Base-by-base conservation (phyloP, 2,329 filamentous ascomycete species). In the Xylariales sp. region DNA sequence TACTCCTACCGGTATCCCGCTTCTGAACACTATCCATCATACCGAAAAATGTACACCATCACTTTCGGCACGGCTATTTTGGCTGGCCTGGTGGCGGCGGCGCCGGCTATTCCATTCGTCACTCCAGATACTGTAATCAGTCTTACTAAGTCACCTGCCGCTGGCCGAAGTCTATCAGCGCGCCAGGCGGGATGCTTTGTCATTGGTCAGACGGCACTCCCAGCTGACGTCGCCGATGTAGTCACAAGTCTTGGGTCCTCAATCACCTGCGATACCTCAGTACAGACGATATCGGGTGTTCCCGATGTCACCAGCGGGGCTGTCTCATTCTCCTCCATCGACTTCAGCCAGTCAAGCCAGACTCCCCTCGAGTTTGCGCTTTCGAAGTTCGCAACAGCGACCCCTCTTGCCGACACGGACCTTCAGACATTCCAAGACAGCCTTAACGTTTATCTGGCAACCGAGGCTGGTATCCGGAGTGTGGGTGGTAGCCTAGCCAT, bases 381-480 rank as follows among this genome's bases (percentile, higher is more conserved):
- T 3, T 51, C 59, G 31, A 59, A 62, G 33, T 82, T 81, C 57
- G 69, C 70, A 10, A 79, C 77, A 12, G 63, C 66, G 0, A 55
- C 62, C 3, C 68, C 71, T 1, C 64, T 80, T 10, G 69, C 73
- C 5, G 48, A 54, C 47, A 70, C 66, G 31, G 63, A 80, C 51
- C 65, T 82, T 11, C 55, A 62, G 4, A 58, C 59, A 15, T 79
- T 80, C 61, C 65, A 78, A 55, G 62, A 76, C 51, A 54, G 66
- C 46, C 65, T 80, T 31, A 70, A 79, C 53, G 69, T 71, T 8
- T 81, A 82, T 51, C 59, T 74, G 3, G 77, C 78, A 0, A 81
- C 78, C 4, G 78, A 81, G 58, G 76, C 73, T 1, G 78, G 74
- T 1, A 63, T 82, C 36, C 65, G 77, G 15, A 74, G 70, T 16